Percentiles rank a stretch among this genome's conserved stretches.
These are phyloP conservation scores for Naganishia onofrii DNA, from an alignment of 768 basidiomycete genomes.

Conservation along the genomic window DNA sequence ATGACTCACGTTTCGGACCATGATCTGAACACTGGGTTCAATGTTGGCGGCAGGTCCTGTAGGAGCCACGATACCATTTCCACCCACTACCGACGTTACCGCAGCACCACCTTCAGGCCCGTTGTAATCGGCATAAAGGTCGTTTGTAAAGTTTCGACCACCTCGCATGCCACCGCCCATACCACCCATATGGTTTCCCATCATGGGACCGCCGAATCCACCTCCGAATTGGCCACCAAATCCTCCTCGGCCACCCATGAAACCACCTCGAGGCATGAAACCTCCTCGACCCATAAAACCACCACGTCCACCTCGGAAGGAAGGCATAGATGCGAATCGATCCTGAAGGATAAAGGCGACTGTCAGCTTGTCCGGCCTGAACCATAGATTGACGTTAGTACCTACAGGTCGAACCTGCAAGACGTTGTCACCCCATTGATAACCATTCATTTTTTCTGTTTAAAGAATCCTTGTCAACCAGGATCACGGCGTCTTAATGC, in stretches of 20 bases:
- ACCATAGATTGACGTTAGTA: slow-evolving; percentile 20
- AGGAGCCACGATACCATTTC: slow-evolving; percentile 27
- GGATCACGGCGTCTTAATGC: not conserved
- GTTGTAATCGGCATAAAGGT: slow-evolving; percentile 87
- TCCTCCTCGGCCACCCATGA: slow-evolving; percentile 46
- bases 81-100: slow-evolving; percentile 4
- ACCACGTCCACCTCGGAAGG: slow-evolving; percentile 57
- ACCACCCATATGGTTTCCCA: slow-evolving; percentile 59
- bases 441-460: slow-evolving; percentile 91
- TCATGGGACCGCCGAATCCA: slow-evolving; percentile 56
- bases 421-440: slow-evolving; percentile 92
- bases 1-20: slow-evolving; percentile 89
- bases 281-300: slow-evolving; percentile 57
- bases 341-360: slow-evolving; percentile 32
- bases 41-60: slow-evolving; percentile 53
- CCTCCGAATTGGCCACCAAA: slow-evolving; percentile 54
- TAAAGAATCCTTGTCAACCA: not conserved
- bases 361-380: not conserved
- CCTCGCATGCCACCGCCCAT: slow-evolving; percentile 57
- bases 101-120: slow-evolving; percentile 64
- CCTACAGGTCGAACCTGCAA: slow-evolving; percentile 92
- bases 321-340: slow-evolving; percentile 58
- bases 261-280: slow-evolving; percentile 38
- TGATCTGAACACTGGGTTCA: slow-evolving; percentile 93
- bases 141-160: slow-evolving; percentile 66